Base-by-base conservation (phyloP, 306 rosid species). In the Senna siamea region DNA sequence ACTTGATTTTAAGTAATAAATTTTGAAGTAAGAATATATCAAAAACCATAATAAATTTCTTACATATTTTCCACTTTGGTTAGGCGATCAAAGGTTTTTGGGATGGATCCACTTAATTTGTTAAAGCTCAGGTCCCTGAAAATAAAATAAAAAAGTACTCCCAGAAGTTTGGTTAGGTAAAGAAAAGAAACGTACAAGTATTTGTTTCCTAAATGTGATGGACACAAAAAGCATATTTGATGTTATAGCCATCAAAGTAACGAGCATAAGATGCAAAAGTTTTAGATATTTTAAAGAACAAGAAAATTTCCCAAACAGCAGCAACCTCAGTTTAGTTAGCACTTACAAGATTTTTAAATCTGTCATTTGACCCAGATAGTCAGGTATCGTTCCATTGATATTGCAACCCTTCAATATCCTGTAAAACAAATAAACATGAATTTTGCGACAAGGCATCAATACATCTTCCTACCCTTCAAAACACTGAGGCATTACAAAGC, bases 61-160 rank as follows among this genome's bases (percentile, higher is more conserved):
- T 81, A 90, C 96, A 86, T 48, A 71, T 73, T 18, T 5, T 67
- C 32, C 35, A 44, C 3, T 0, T 9, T 0, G 35, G 5, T 1
- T 47, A 83, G 75, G 6, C 34, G 20, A 3, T 0, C 2, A 64
- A 56, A 47, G 73, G 13, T 74, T 17, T 4, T 15, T 0, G 89
- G 87, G 57, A 88, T 72, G 51, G 1, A 30, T 51, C 90, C 96
- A 0, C 44, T 19, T 67, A 88, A 66, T 51, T 81, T 86, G 82
- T 90, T 88, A 41, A 81, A 90, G 80, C 97, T 88, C 37, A 91
- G 84, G 74, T 91, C 97, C 69, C 92, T 91, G 92, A 51, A 66
- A 68, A 46, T n/a, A n/a, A n/a, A n/a, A n/a, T n/a, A 35, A 28
- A 78, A 65, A 30, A 26, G 35, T 26, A 37, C 41, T 15, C 32